Base-by-base conservation (phyloP, 2,329 filamentous ascomycete species). In the Curvularia eragrostidis region DNA sequence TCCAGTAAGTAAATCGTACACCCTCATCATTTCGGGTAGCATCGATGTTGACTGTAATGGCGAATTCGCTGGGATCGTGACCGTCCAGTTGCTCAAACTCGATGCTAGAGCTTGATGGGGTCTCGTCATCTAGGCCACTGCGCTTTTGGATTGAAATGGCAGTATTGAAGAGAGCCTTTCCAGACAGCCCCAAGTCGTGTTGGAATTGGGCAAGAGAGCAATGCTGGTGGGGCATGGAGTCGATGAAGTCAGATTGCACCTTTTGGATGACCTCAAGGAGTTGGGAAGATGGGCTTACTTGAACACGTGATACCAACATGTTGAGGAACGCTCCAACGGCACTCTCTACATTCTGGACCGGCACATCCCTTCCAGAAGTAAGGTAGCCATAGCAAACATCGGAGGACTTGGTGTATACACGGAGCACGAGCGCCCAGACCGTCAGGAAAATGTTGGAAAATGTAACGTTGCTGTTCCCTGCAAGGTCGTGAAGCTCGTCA, bases 291-390 rank as follows among this genome's bases (percentile, higher is more conserved):
- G 53, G 52, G 13, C 61, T 54, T 7, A 75, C 32, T 2, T 59
- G 46, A 13, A 66, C 52, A 2, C 72, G 66, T 15, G 65, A 71
- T 13, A 74, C 71, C 30, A 74, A 54, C 72, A 80, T 80, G 55
- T 78, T 80, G 56, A 81, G 78, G 54, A 80, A 78, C 3, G 79
- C 72, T 1, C 82, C 82, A 42, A 83, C 78, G 19, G 79, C 78
- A 24, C 79, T 75, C 47, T 82, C 74, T 10, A 84, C 79, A 1
- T 76, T 76, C 5, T 76, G 67, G 8, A 84, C 69, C 2, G 80
- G 78, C 13, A 79, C 73, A 62, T 84, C 81, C 9, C 75, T 73
- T 9, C 75, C 75, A 1, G 74, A 74, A 2, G 74, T 74, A 10
- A 76, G 63, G 46, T 77, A 77, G 7, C 74, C 74, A 39, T 75